Conservation (phyloP, 1,284 basidiomycete species). For the Ustilago vetiveriae region DNA sequence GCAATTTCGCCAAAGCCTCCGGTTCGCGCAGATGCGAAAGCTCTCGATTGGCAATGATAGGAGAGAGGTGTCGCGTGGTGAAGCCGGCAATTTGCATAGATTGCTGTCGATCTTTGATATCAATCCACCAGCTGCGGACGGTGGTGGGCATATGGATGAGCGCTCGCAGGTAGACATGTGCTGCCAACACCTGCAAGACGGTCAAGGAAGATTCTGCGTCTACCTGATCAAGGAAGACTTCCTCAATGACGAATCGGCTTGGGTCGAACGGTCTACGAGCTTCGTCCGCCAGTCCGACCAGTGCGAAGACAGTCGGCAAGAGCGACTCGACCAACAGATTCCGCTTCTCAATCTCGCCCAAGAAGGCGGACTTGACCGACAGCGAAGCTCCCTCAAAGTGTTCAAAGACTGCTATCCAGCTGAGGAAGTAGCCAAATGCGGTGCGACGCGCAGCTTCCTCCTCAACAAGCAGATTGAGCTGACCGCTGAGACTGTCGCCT, state of each 20-base stretch:
- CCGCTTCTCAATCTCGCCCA: conserved; percentile 81
- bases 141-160: conserved; percentile 59
- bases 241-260: conserved; percentile 83
- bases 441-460: conserved; percentile 26
- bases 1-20: conserved; percentile 74
- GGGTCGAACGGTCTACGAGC: conserved; percentile 74
- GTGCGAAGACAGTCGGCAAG: conserved; percentile 78
- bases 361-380: conserved; percentile 81
- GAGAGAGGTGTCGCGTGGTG: conserved; percentile 88
- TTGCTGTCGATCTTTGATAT: conserved; percentile 88
- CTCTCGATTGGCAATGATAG: conserved; percentile 85
- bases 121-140: conserved; percentile 80
- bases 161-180: conserved; percentile 77
- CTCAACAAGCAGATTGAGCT: conserved; percentile 37
- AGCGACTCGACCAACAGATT: conserved; percentile 75
- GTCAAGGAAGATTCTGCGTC: conserved; percentile 62
- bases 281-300: conserved; percentile 70
- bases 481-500: conserved; percentile 23
- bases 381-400: conserved; percentile 86
- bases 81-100: conserved; percentile 79
- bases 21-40: conserved; percentile 79
- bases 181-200: conserved; percentile 76
- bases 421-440: conserved; percentile 73
- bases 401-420: conserved; percentile 90
- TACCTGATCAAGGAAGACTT: conserved; percentile 77